These are phyloP conservation scores for Bifiguratus adelaidae DNA, from an alignment of 192 early-diverging fungal species.

Conservation along the genomic window DNA sequence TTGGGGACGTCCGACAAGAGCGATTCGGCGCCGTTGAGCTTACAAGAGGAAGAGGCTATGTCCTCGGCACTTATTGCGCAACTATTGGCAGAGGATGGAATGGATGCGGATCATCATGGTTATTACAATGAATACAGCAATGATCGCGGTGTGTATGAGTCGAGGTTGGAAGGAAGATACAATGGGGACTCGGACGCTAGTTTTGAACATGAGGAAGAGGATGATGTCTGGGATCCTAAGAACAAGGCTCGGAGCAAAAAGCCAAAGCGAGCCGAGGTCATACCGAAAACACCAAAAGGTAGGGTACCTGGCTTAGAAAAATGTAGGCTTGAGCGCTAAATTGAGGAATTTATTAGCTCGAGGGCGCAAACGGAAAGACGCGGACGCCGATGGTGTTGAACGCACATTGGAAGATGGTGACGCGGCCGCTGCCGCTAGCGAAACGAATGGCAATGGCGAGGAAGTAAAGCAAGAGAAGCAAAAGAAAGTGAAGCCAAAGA, in stretches of 20 bases:
- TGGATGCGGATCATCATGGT: constrained; percentile 25
- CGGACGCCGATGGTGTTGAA: neutral
- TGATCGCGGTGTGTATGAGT: constrained; percentile 25
- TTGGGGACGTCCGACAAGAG: too few relatives aligned
- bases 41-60: constrained; percentile 72
- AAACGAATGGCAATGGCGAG: neutral
- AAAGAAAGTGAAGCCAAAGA: constrained; percentile 26
- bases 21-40: too few relatives aligned
- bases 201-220: constrained; percentile 36
- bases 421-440: neutral
- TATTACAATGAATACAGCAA: constrained; percentile 51
- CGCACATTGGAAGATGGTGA: neutral
- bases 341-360: too few relatives aligned
- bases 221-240: constrained; percentile 32
- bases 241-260: constrained; percentile 29
- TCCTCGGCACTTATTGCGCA: constrained; percentile 73
- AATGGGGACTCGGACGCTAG: constrained; percentile 27
- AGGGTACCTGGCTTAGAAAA: too few relatives aligned
- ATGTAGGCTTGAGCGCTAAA: too few relatives aligned
- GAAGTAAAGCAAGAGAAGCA: constrained; percentile 9
- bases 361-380: constrained; percentile 10
- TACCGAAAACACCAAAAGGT: constrained; percentile 18
- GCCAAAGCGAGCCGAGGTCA: constrained; percentile 22
- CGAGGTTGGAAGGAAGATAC: constrained; percentile 19
- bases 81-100: constrained; percentile 60